Base-by-base conservation (phyloP, 2,329 filamentous ascomycete species). In the Ceratocystis ficicola region DNA sequence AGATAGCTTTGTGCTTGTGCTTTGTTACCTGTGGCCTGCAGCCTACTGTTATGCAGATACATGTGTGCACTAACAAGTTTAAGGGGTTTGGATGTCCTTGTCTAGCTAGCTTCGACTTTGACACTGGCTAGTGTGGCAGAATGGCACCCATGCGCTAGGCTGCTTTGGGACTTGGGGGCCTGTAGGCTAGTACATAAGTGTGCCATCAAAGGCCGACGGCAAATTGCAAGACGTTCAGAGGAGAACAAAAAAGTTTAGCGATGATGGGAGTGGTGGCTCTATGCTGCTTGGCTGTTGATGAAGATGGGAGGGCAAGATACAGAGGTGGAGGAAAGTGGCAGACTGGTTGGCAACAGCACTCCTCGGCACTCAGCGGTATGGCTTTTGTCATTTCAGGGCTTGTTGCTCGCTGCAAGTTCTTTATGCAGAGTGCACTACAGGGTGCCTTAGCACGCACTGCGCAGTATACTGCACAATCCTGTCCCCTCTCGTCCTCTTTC, bases 1-100 rank as follows among this genome's bases (percentile, higher is more conserved):
- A 8, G 10, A n/a, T 50, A 22, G 3, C 46, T 50, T n/a, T n/a
- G 17, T 50, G 22, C 46, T 59, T 59, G 52, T 59, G 28, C 52
- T n/a, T n/a, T 59, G 52, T 59, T 59, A 50, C 36, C 36, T 50
- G n/a, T n/a, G 12, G 30, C 6, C 30, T 32, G 30, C 30, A 32
- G 30, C 44, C 20, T 17, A 17, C 4, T 50, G 46, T 22, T 50
- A 59, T 20, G 52, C 22, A 59, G 52, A 59, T 59, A 59, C 52
- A 59, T 32, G 28, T 3, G 25, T n/a, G 28, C 3, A 30, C 52
- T 59, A n/a, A n/a, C 52, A 36, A 59, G 17, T 59, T 59, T 32
- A 59, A 59, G 52, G 52, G 52, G 52, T 15, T 30, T 30, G 7
- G n/a, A 59, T 59, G 52, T 59, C 28, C 52, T 59, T 59, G 52